Conservation (phyloP, 2,329 filamentous ascomycete genomes). For the Microdochium paspali region DNA sequence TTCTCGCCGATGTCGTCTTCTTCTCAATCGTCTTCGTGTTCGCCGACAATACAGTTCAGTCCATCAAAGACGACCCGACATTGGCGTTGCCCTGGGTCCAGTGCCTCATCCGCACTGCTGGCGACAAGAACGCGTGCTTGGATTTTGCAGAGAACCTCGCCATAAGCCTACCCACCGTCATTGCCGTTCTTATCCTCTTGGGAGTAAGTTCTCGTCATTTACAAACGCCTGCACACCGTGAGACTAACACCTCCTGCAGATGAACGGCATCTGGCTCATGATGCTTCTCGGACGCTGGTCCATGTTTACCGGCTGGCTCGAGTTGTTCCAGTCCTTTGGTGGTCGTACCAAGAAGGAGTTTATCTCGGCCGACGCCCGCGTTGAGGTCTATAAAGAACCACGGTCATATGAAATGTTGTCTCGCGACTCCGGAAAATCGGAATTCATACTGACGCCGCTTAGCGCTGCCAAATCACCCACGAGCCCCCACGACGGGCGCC, state of each 20-base stretch:
- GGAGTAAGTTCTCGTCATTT: slow-evolving; percentile 45
- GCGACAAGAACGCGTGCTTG: slow-evolving; percentile 60
- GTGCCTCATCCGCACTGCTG: slow-evolving; percentile 54
- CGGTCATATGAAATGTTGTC: slow-evolving; percentile 77
- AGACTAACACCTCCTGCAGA: slow-evolving; percentile 29
- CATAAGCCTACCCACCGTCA: slow-evolving; percentile 66
- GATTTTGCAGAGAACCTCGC: slow-evolving; percentile 49
- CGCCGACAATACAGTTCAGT: slow-evolving; percentile 63
- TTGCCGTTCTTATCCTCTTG: slow-evolving; percentile 74
- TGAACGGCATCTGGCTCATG: slow-evolving; percentile 79
- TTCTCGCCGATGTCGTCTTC: slow-evolving; percentile 85
- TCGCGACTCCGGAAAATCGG: slow-evolving; percentile 39
- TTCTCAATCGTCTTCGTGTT: slow-evolving; percentile 88
- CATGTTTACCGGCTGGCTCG: slow-evolving; percentile 79
- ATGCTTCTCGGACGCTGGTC: slow-evolving; percentile 72
- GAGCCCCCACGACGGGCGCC: slow-evolving; percentile 25
- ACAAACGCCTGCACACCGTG: slow-evolving; percentile 7
- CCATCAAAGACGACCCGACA: slow-evolving; percentile 40
- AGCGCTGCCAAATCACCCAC: slow-evolving; percentile 25
- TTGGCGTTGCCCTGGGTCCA: slow-evolving; percentile 56
- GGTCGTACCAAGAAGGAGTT: slow-evolving; percentile 63
- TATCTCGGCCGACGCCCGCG: slow-evolving; percentile 72
- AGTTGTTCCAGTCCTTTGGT: slow-evolving; percentile 46
- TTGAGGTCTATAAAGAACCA: slow-evolving; percentile 49
- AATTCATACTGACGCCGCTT: slow-evolving; percentile 41